Conservation (phyloP, 805 yeast species). For the Scheffersomyces ergatensis region DNA sequence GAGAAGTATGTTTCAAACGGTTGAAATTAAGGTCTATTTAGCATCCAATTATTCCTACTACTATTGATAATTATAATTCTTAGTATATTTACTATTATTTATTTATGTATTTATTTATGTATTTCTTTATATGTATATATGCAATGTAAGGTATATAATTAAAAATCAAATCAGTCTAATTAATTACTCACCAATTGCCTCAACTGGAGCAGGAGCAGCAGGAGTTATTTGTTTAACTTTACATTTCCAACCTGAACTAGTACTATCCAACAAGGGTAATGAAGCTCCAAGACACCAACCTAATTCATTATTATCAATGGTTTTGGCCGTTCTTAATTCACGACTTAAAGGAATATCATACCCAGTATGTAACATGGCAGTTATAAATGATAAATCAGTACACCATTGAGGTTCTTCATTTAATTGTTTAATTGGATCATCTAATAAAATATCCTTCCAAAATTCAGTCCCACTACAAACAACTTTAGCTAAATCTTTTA, state of each 20-base stretch:
- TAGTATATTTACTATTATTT: too few species aligned
- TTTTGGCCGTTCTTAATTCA: constrained; percentile 90
- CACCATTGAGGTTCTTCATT: constrained; percentile 91
- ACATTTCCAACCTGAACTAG: constrained; percentile 68
- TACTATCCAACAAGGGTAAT: constrained; percentile 75
- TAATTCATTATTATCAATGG: constrained; percentile 81
- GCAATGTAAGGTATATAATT: too few species aligned
- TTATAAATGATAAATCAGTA: constrained; percentile 85
- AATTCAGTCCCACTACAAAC: constrained; percentile 82
- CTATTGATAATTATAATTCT: too few species aligned
- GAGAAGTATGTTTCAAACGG: too few species aligned
- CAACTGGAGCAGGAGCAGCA: too few species aligned
- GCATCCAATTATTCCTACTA: too few species aligned
- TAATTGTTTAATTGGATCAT: constrained; percentile 65
- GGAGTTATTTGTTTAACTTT: constrained; percentile 24
- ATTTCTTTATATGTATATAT: too few species aligned
- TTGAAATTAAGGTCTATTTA: too few species aligned
- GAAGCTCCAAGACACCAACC: constrained; percentile 99
- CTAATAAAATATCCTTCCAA: constrained; percentile 71
- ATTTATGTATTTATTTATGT: too few species aligned
- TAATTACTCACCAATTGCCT: too few species aligned
- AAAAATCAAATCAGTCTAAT: too few species aligned
- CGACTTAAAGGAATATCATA: constrained; percentile 89
- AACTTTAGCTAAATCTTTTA: constrained; percentile 72
- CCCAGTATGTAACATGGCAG: constrained; percentile 89